phyloP scores from a whole-genome alignment of 352 stramenopile genomes.

The Globisporangium parvum region DNA sequence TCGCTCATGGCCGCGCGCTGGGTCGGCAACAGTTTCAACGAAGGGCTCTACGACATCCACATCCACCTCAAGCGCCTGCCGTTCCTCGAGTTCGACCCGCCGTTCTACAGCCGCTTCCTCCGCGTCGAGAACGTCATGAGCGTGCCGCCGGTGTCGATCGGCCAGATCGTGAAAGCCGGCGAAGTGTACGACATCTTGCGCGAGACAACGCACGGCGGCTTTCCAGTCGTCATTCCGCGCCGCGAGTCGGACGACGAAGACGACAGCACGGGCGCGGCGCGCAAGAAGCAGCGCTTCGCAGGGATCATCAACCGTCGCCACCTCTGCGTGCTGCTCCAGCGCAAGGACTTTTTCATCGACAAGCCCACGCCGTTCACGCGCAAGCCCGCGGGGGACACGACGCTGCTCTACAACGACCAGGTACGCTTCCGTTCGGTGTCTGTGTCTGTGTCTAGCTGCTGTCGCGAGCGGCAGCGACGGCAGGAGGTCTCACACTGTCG shows the following conservation, averaged over 20 bases:
- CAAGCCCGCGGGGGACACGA: conserved; percentile 69
- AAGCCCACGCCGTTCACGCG: conserved; percentile 75
- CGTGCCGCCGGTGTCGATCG: conserved; percentile 43
- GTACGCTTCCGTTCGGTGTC: conserved; percentile 5
- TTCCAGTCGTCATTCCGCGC: conserved; percentile 64
- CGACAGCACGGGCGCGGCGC: conserved; percentile 4
- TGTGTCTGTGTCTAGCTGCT: background rate
- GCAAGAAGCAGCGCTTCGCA: conserved; percentile 46
- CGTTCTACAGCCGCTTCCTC: conserved; percentile 71
- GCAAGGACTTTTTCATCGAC: conserved; percentile 82
- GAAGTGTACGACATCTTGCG: conserved; percentile 78
- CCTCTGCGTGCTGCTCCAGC: conserved; percentile 71
- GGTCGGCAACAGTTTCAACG: conserved; percentile 98
- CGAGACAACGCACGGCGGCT: conserved; percentile 61
- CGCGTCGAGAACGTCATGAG: conserved; percentile 81
- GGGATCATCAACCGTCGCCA: conserved; percentile 78
- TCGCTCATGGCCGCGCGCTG: conserved; percentile 95
- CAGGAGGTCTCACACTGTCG: background rate
- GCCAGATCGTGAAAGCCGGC: conserved; percentile 70
- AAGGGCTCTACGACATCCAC: conserved; percentile 98
- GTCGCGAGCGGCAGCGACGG: background rate
- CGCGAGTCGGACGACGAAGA: conserved; percentile 25
- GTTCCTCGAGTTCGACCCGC: conserved; percentile 95
- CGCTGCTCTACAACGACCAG: conserved; percentile 82
- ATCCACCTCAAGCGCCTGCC: conserved; percentile 96